Evolutionary conservation across 129 eudicot genomes (phyloP).

Genomic region (Smallanthus sonchifolius): DNA sequence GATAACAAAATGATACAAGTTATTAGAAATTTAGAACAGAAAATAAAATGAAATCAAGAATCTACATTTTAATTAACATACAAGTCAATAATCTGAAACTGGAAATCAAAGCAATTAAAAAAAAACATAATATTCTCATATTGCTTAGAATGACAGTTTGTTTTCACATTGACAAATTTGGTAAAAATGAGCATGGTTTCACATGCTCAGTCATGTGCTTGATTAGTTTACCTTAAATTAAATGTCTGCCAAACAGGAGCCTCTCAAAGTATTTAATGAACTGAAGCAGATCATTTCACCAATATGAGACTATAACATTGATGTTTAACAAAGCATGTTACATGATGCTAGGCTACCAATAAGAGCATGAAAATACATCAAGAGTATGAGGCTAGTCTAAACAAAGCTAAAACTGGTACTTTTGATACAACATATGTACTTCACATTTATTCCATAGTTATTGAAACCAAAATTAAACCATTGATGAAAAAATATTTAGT

Average conservation of each 20-base stretch:
- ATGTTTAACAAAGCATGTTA: background rate
- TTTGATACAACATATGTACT: background rate
- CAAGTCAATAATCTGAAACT: background rate
- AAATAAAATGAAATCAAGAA: background rate
- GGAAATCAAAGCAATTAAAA: background rate
- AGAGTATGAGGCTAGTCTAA: background rate
- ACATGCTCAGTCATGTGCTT: background rate
- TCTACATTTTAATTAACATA: background rate
- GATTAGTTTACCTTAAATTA: background rate
- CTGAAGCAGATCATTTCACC: background rate
- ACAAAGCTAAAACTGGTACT: background rate
- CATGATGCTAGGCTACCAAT: background rate
- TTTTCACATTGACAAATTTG: background rate
- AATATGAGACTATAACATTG: background rate
- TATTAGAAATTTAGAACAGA: background rate
- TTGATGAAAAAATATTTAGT: background rate
- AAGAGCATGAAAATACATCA: background rate
- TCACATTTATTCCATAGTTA: background rate
- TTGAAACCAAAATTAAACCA: background rate
- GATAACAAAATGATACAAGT: background rate
- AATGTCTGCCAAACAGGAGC: background rate
- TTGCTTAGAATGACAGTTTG: background rate
- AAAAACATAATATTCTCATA: background rate
- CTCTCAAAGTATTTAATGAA: background rate
- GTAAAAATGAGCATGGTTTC: background rate